Evolutionary conservation across 345 rosid genomes (phyloP).

Genomic region (Camelina neglecta): DNA sequence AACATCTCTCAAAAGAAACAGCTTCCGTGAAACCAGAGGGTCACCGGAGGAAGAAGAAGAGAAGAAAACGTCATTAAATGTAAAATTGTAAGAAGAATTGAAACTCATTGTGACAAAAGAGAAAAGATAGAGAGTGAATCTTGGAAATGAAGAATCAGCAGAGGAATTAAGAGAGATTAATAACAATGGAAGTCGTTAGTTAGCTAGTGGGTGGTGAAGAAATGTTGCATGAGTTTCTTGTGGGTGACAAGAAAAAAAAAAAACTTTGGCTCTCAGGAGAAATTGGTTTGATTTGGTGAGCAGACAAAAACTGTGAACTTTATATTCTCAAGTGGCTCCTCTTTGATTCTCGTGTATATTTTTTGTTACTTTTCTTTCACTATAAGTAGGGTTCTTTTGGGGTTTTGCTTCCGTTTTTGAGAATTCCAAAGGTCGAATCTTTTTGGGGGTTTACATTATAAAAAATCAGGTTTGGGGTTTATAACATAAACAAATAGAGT

Average conservation of each 20-base stretch:
- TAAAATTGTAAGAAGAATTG: constrained; percentile 57
- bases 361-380: constrained; percentile 22
- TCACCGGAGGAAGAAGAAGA: constrained; percentile 51
- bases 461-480: too few relatives aligned
- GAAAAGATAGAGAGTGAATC: constrained; percentile 24
- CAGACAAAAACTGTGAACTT: constrained; percentile 54
- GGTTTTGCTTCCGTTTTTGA: constrained; percentile 12
- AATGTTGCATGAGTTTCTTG: constrained; percentile 43
- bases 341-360: constrained; percentile 18
- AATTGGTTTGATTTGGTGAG: constrained; percentile 87
- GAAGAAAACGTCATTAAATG: constrained; percentile 57
- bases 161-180: constrained; percentile 42
- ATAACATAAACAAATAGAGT: not conserved
- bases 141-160: constrained; percentile 37
- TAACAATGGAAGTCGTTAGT: constrained; percentile 32
- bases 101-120: constrained; percentile 34
- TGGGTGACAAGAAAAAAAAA: constrained; percentile 29
- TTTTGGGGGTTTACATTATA: constrained; percentile 11
- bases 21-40: constrained; percentile 58
- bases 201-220: constrained; percentile 48
- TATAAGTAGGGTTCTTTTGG: constrained; percentile 28
- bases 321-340: constrained; percentile 26
- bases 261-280: constrained; percentile 41
- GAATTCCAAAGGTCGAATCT: constrained; percentile 21
- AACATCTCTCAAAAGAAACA: constrained; percentile 52